Evolutionary conservation across 78 protist genomes (phyloP).

Genomic region (Isochrysis galbana): DNA sequence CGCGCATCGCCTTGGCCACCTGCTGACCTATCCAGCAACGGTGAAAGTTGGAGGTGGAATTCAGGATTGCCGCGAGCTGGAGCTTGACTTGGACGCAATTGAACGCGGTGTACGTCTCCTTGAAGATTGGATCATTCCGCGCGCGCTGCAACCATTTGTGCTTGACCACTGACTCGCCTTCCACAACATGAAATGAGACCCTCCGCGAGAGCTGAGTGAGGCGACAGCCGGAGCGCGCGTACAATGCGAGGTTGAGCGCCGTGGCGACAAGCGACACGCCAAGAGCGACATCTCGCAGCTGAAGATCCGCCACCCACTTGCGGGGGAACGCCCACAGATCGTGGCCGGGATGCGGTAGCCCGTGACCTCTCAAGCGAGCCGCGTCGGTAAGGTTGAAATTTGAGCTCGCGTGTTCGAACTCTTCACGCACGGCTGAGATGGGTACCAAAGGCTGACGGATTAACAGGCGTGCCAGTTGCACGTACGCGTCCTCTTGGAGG

Average conservation of each 20-base stretch:
- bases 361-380: background rate
- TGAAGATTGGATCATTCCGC: background rate
- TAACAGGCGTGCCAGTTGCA: background rate
- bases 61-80: background rate
- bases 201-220: background rate
- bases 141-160: slow-evolving; percentile 12
- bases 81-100: background rate
- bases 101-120: background rate
- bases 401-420: background rate
- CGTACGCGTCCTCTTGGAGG: background rate
- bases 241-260: background rate
- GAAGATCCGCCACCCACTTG: background rate
- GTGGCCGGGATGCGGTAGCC: slow-evolving; percentile 3
- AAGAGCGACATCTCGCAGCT: background rate
- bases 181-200: background rate
- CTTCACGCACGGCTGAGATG: background rate
- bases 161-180: background rate
- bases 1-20: background rate
- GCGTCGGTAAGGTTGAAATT: background rate
- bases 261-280: background rate
- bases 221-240: background rate
- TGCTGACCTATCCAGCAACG: background rate
- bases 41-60: background rate
- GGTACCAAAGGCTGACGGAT: background rate
- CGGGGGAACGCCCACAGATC: background rate